Evolutionary conservation across 2,329 filamentous ascomycete species (phyloP).

Genomic region (Sporothrix phasma): DNA sequence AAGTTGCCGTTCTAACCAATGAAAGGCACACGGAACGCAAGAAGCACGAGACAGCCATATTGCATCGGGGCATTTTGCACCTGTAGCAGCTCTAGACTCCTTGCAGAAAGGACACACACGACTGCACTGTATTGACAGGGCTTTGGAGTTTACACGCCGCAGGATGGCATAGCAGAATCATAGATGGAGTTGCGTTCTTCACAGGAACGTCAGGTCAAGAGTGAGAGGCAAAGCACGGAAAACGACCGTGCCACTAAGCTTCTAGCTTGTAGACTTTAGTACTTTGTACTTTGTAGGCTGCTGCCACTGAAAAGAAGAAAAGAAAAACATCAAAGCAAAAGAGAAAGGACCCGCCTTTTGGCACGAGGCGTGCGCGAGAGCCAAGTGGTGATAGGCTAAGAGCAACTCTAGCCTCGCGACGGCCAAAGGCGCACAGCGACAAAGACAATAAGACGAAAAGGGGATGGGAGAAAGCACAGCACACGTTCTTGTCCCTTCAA

Average conservation of each 20-base stretch:
- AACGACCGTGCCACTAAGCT: neutral
- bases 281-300: neutral
- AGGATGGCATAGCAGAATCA: neutral
- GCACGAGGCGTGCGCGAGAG: neutral
- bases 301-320: neutral
- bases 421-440: neutral
- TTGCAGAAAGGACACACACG: neutral
- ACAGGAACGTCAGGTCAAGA: neutral
- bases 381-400: constrained; percentile 1
- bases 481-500: neutral
- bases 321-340: no score
- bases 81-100: neutral
- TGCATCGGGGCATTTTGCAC: neutral
- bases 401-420: neutral
- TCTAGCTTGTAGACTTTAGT: no score
- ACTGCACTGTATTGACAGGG: neutral
- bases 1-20: neutral
- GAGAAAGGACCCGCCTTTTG: neutral
- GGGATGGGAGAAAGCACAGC: neutral
- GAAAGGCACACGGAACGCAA: no score
- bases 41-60: neutral
- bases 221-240: no score
- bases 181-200: neutral
- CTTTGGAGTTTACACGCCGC: neutral
- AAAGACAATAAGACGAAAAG: no score